Conservation (phyloP, 768 basidiomycete species). For the Boletus rex-veris region DNA sequence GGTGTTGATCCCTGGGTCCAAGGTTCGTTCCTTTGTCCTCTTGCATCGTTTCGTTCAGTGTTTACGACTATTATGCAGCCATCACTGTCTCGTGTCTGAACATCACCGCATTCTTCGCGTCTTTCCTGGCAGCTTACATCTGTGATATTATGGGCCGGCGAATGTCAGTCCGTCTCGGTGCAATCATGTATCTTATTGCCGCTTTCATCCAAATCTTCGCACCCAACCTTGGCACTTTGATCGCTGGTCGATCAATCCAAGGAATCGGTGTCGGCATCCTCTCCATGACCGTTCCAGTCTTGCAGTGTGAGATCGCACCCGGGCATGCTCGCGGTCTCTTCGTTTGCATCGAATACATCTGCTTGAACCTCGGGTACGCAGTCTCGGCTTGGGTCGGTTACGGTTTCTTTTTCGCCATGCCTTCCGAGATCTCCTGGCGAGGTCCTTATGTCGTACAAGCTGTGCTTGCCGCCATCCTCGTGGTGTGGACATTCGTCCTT, state of each 20-base stretch:
- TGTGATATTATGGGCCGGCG: slow-evolving; percentile 51
- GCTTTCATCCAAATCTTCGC: slow-evolving; percentile 50
- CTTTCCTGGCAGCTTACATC: slow-evolving; percentile 45
- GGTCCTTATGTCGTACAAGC: slow-evolving; percentile 55
- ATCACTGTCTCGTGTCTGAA: slow-evolving; percentile 50
- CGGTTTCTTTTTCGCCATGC: slow-evolving; percentile 45
- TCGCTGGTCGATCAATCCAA: slow-evolving; percentile 45
- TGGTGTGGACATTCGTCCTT: slow-evolving; percentile 45
- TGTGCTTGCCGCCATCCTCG: slow-evolving; percentile 45
- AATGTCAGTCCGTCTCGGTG: slow-evolving; percentile 48
- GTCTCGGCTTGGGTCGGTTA: slow-evolving; percentile 49
- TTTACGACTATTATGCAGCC: slow-evolving; percentile 28
- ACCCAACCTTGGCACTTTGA: slow-evolving; percentile 39
- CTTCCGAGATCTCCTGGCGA: slow-evolving; percentile 50
- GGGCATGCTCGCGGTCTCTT: slow-evolving; percentile 49
- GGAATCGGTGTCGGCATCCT: slow-evolving; percentile 49
- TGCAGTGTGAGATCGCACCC: slow-evolving; percentile 48
- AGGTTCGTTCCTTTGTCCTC: slow-evolving; percentile 31
- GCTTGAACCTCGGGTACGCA: slow-evolving; percentile 49
- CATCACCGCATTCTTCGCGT: slow-evolving; percentile 46
- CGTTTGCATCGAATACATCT: slow-evolving; percentile 52
- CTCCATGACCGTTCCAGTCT: slow-evolving; percentile 48
- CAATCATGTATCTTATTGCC: slow-evolving; percentile 45
- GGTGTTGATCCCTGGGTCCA: slow-evolving; percentile 46
- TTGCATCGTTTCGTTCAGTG: neutral